Percentiles rank a stretch among this genome's conserved stretches.
phyloP scores from a whole-genome alignment of 805 yeast species.

The Cyberlindnera bimundalis region DNA sequence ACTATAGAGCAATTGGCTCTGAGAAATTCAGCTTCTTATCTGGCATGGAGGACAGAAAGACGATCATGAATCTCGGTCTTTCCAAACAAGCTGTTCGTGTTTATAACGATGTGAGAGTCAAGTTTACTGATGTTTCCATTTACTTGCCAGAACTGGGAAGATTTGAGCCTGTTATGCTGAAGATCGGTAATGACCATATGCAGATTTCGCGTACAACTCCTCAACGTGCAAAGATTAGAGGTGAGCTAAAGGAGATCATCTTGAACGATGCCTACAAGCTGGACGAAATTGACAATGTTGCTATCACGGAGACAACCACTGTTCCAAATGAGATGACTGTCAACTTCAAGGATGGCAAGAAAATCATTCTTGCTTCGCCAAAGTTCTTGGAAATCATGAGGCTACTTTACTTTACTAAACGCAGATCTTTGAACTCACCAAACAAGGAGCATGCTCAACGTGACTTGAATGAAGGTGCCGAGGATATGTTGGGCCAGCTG shows the following conservation, averaged over 20 bases:
- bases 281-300: slow-evolving; percentile 37
- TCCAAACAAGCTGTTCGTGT: slow-evolving; percentile 39
- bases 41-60: slow-evolving; percentile 42
- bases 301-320: slow-evolving; percentile 41
- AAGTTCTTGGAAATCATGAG: slow-evolving; percentile 65
- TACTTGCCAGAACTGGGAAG: slow-evolving; percentile 47
- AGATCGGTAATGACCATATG: slow-evolving; percentile 66
- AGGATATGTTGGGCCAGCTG: slow-evolving; percentile 54
- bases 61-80: slow-evolving; percentile 43
- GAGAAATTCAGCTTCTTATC: slow-evolving; percentile 39
- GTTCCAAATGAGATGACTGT: slow-evolving; percentile 50
- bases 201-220: slow-evolving; percentile 51
- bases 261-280: slow-evolving; percentile 43
- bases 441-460: slow-evolving; percentile 10
- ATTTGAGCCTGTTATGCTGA: slow-evolving; percentile 57
- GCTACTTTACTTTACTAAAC: slow-evolving; percentile 63
- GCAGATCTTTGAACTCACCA: slow-evolving; percentile 39
- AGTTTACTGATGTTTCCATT: slow-evolving; percentile 48
- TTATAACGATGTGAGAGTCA: slow-evolving; percentile 47
- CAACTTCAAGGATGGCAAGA: slow-evolving; percentile 32
- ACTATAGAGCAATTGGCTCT: slow-evolving; percentile 8
- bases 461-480: slow-evolving; percentile 26
- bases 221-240: slow-evolving; percentile 35
- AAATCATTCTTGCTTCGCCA: slow-evolving; percentile 42
- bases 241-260: slow-evolving; percentile 34